phyloP scores from a whole-genome alignment of 2,329 filamentous ascomycete genomes.

The Monilinia fructigena region DNA sequence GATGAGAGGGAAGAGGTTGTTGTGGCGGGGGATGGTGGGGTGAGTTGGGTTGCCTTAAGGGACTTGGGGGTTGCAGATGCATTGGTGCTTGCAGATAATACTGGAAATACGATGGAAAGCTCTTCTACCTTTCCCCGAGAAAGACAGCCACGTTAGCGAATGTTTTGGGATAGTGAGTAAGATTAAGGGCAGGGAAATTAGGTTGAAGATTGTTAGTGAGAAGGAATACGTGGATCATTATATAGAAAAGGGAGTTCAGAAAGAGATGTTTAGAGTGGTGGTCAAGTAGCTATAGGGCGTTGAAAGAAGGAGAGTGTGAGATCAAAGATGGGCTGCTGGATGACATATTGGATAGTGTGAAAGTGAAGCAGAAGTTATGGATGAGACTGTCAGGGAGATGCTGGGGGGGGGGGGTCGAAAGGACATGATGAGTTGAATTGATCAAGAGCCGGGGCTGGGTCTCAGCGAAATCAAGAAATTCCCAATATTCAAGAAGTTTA shows the following conservation, averaged over 20 bases:
- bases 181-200: background rate
- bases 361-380: constrained; percentile 2
- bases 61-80: constrained; percentile 34
- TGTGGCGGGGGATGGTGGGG: constrained; percentile 33
- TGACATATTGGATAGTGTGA: constrained; percentile 5
- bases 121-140: constrained; percentile 8
- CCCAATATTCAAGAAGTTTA: too few species aligned
- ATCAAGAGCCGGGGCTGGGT: too few species aligned
- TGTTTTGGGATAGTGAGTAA: background rate
- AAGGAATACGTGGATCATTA: constrained; percentile 6
- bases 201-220: background rate
- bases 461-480: too few species aligned
- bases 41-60: constrained; percentile 34
- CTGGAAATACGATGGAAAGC: constrained; percentile 13
- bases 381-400: constrained; percentile 3
- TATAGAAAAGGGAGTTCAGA: background rate
- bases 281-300: constrained; percentile 3
- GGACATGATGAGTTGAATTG: background rate
- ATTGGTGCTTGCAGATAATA: constrained; percentile 28
- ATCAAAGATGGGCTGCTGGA: background rate
- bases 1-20: constrained; percentile 33
- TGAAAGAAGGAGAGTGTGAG: background rate
- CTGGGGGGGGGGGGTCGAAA: background rate
- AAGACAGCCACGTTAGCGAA: background rate
- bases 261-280: constrained; percentile 18